These are phyloP conservation scores for Paxillus involutus DNA, from an alignment of 768 basidiomycete species.

Conservation along the genomic window DNA sequence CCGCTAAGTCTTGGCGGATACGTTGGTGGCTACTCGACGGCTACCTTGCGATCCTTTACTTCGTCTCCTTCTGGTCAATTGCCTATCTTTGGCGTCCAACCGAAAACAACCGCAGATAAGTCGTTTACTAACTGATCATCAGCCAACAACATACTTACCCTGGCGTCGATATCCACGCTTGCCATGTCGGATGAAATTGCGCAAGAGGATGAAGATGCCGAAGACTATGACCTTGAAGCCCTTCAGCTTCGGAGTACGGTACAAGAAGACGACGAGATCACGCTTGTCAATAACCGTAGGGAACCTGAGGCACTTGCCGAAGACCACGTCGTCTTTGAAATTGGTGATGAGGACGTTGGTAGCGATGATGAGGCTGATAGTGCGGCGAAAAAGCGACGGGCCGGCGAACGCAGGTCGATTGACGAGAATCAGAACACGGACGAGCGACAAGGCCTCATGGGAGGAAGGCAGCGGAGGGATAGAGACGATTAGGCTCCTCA, in stretches of 20 bases:
- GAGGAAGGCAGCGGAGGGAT: slow-evolving; percentile 33
- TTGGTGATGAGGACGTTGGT: slow-evolving; percentile 77
- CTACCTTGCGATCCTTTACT: slow-evolving; percentile 87
- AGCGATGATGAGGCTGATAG: slow-evolving; percentile 63
- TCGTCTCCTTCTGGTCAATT: slow-evolving; percentile 75
- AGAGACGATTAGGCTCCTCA: slow-evolving; percentile 32
- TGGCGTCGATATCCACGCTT: slow-evolving; percentile 55
- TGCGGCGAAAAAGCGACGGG: slow-evolving; percentile 48
- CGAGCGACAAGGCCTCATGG: slow-evolving; percentile 71
- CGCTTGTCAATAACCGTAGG: slow-evolving; percentile 63
- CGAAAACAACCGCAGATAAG: slow-evolving; percentile 84
- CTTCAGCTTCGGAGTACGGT: slow-evolving; percentile 55
- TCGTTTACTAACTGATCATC: slow-evolving; percentile 17
- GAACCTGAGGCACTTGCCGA: slow-evolving; percentile 50
- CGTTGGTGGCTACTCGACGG: slow-evolving; percentile 98
- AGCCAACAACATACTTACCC: slow-evolving; percentile 15
- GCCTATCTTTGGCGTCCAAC: slow-evolving; percentile 94
- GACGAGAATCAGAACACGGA: slow-evolving; percentile 48
- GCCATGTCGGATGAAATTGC: slow-evolving; percentile 97
- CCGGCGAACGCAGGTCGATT: slow-evolving; percentile 37
- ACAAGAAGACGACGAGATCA: slow-evolving; percentile 64
- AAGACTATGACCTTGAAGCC: slow-evolving; percentile 86
- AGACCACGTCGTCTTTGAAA: slow-evolving; percentile 85
- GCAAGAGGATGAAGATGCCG: slow-evolving; percentile 91
- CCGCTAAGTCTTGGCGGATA: slow-evolving; percentile 83